phyloP scores from a whole-genome alignment of 2,329 filamentous ascomycete genomes.

The Exophiala sp. region DNA sequence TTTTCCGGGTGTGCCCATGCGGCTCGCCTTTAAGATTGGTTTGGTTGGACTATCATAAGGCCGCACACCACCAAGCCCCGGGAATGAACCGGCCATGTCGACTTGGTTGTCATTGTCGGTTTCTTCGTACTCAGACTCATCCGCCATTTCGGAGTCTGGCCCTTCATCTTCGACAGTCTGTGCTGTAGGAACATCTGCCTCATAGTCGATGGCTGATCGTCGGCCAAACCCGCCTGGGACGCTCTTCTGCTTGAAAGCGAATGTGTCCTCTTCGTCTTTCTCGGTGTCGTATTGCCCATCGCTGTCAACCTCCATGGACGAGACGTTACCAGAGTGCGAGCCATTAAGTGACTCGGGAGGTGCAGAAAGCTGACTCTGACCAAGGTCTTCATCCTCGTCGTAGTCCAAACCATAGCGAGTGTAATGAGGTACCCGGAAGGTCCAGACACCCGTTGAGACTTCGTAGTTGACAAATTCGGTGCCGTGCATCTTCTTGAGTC shows the following conservation, averaged over 20 bases:
- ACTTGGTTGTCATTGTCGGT: constrained; percentile 65
- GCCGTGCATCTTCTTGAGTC: constrained; percentile 72
- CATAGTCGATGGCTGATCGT: constrained; percentile 54
- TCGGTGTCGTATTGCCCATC: constrained; percentile 28
- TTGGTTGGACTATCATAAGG: constrained; percentile 20
- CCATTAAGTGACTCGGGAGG: constrained; percentile 45
- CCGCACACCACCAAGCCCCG: constrained; percentile 49
- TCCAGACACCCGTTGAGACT: constrained; percentile 76
- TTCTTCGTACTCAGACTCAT: constrained; percentile 54
- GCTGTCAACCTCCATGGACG: constrained; percentile 29
- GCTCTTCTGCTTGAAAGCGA: constrained; percentile 53
- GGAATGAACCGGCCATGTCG: constrained; percentile 77
- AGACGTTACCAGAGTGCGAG: constrained; percentile 13
- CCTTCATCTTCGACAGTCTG: constrained; percentile 80
- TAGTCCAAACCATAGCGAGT: constrained; percentile 90
- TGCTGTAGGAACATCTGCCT: constrained; percentile 62
- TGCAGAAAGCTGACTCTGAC: constrained; percentile 50
- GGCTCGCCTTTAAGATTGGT: constrained; percentile 23
- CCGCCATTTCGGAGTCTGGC: constrained; percentile 63
- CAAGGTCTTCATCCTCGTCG: constrained; percentile 63
- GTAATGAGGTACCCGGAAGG: constrained; percentile 91
- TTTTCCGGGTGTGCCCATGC: constrained; percentile 52
- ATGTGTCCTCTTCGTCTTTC: constrained; percentile 52
- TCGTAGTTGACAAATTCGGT: constrained; percentile 83
- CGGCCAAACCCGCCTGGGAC: constrained; percentile 81